Conservation (phyloP, 2,329 filamentous ascomycete species). For the Fusarium sp. region DNA sequence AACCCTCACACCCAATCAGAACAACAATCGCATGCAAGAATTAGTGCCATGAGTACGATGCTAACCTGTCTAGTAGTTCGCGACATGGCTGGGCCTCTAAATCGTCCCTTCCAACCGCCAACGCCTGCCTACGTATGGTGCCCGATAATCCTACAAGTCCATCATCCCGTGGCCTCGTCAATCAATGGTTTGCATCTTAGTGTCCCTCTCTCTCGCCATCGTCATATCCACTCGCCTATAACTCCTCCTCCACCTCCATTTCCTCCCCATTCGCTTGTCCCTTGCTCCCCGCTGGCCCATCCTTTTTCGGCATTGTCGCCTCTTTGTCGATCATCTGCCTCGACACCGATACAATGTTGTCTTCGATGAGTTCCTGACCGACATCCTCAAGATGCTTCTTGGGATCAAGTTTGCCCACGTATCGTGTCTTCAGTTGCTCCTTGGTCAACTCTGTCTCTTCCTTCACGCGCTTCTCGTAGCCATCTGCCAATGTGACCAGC, state of each 20-base stretch:
- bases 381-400: constrained; percentile 99
- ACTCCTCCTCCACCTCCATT: constrained; percentile 78
- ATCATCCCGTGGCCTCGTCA: constrained; percentile 40
- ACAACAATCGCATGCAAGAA: constrained; percentile 16
- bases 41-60: constrained; percentile 40
- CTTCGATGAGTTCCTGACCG: constrained; percentile 95
- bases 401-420: constrained; percentile 97
- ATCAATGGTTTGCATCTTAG: neutral
- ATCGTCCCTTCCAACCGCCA: constrained; percentile 46
- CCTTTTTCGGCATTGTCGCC: constrained; percentile 86
- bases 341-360: constrained; percentile 99
- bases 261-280: constrained; percentile 66
- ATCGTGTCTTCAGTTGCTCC: constrained; percentile 98
- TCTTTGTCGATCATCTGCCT: constrained; percentile 99
- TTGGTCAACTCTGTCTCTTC: constrained; percentile 98
- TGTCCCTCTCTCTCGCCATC: neutral
- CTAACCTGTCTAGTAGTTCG: constrained; percentile 39
- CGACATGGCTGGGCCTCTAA: constrained; percentile 44
- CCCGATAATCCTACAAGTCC: constrained; percentile 49
- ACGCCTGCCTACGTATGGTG: constrained; percentile 38
- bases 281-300: constrained; percentile 60
- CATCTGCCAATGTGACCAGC: constrained; percentile 89
- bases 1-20: neutral
- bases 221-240: constrained; percentile 42
- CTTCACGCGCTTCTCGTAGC: constrained; percentile 98